Evolutionary conservation across 2,329 filamentous ascomycete species (phyloP).

Genomic region (Triangularia verruculosa): DNA sequence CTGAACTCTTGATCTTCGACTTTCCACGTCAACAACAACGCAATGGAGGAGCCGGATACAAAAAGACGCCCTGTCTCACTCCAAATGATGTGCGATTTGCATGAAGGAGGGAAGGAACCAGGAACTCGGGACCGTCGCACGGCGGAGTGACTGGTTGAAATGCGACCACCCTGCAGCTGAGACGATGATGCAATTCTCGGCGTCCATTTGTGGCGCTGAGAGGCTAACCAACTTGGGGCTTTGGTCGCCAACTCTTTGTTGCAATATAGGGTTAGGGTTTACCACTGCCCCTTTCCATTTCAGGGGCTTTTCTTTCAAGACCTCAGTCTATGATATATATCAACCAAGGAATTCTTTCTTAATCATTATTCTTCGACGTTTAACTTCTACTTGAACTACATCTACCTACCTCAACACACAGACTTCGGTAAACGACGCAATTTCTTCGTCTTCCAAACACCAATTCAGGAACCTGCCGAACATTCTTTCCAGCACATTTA

Average conservation of each 20-base stretch:
- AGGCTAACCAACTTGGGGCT: background rate
- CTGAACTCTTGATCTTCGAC: background rate
- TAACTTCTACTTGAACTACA: too few species aligned
- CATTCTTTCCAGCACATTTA: too few species aligned
- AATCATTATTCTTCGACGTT: too few species aligned
- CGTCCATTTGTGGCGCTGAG: background rate
- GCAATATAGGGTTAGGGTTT: background rate
- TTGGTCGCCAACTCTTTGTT: background rate
- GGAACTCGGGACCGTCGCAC: background rate
- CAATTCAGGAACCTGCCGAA: too few species aligned
- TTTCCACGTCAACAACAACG: background rate
- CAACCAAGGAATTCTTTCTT: too few species aligned
- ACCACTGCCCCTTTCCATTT: background rate
- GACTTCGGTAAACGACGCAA: too few species aligned
- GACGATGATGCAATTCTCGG: conserved; percentile 10
- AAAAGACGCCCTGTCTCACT: background rate
- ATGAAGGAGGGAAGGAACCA: background rate
- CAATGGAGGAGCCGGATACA: background rate
- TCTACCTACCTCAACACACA: too few species aligned
- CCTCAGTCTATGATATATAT: too few species aligned
- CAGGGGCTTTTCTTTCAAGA: background rate
- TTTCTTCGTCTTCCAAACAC: too few species aligned
- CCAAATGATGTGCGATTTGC: background rate
- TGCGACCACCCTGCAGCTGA: background rate
- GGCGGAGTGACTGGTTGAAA: background rate